Conservation (phyloP, 495 filamentous ascomycete genomes). For the Penicillium daleae region DNA sequence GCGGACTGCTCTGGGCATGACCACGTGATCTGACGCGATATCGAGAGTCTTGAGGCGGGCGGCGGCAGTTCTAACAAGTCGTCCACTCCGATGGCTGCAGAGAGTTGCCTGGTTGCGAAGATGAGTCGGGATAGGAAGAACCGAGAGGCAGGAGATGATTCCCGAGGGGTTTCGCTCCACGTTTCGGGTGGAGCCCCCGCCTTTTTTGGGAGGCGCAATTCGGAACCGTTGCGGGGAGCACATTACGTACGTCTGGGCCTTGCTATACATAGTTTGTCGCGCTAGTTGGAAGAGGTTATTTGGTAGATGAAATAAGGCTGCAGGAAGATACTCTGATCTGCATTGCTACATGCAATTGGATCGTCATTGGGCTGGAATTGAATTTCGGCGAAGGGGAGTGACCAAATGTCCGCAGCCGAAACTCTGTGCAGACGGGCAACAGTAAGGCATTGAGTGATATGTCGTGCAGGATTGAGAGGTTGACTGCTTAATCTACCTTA, state of each 20-base stretch:
- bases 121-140: not conserved
- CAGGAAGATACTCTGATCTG: not conserved
- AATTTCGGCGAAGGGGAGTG: not conserved
- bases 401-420: not conserved
- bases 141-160: not conserved
- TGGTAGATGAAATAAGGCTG: not conserved
- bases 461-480: not conserved
- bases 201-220: not conserved
- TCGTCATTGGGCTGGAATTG: not conserved
- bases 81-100: not conserved
- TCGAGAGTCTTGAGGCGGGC: not conserved
- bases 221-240: constrained; percentile 3
- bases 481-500: not conserved
- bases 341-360: not conserved
- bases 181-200: constrained; percentile 9
- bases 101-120: not conserved
- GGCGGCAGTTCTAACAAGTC: not conserved
- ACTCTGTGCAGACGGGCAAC: not conserved
- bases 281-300: not conserved
- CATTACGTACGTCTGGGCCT: not conserved
- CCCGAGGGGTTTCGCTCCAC: not conserved
- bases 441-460: not conserved
- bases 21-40: not conserved
- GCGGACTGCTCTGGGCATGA: not conserved
- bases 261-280: not conserved